These are phyloP conservation scores for Darksidea phi DNA, from an alignment of 495 filamentous ascomycete genomes.

Conservation along the genomic window DNA sequence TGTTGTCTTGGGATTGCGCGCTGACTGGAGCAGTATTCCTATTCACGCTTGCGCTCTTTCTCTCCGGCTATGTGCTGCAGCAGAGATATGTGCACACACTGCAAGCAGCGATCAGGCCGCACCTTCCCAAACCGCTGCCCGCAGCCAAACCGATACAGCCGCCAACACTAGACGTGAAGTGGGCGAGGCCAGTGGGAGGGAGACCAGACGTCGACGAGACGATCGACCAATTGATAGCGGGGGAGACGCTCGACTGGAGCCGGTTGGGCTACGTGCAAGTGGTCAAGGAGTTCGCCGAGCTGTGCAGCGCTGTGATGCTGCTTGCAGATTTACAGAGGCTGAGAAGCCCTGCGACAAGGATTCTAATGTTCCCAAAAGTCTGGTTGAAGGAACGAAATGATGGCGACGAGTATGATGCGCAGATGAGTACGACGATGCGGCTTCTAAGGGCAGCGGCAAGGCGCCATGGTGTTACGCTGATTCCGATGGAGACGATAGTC, in stretches of 20 bases:
- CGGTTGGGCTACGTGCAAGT: conserved; percentile 49
- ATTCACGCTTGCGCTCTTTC: conserved; percentile 65
- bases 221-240: conserved; percentile 39
- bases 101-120: conserved; percentile 57
- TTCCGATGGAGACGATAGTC: conserved; percentile 43
- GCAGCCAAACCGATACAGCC: conserved; percentile 25
- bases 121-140: conserved; percentile 38
- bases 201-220: conserved; percentile 27
- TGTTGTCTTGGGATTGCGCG: neutral
- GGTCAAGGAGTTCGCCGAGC: conserved; percentile 43
- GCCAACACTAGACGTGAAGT: conserved; percentile 33
- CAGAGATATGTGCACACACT: conserved; percentile 65
- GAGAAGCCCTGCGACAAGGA: conserved; percentile 46
- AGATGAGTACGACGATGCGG: conserved; percentile 44
- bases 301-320: conserved; percentile 51
- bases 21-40: conserved; percentile 44
- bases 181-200: conserved; percentile 30
- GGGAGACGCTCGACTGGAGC: conserved; percentile 40
- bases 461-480: conserved; percentile 46
- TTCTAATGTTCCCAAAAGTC: conserved; percentile 48
- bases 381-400: conserved; percentile 41
- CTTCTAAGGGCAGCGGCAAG: conserved; percentile 47
- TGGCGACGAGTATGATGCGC: conserved; percentile 35
- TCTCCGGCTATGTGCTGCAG: conserved; percentile 69
- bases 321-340: conserved; percentile 47